These are phyloP conservation scores for Lachnellula subtilissima DNA, from an alignment of 2,329 filamentous ascomycete species.

Conservation along the genomic window DNA sequence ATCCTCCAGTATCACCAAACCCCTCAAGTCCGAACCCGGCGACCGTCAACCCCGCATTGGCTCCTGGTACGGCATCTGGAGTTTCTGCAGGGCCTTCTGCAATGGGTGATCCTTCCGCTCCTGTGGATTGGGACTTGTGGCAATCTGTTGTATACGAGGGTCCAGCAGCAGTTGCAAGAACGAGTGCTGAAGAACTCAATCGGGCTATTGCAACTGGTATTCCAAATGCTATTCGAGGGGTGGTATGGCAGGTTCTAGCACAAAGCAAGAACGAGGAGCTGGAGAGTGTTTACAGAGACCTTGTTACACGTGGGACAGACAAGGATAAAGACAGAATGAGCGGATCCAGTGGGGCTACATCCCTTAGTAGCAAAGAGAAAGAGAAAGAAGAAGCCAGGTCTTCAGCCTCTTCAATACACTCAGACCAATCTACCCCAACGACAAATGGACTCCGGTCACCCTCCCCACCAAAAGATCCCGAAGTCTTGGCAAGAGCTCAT, in stretches of 20 bases:
- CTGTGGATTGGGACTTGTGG: conserved; percentile 99
- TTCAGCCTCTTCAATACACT: conserved; percentile 80
- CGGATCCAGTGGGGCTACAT: conserved; percentile 33
- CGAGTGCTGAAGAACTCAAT: conserved; percentile 85
- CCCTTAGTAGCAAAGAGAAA: conserved; percentile 56
- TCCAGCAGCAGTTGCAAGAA: conserved; percentile 78
- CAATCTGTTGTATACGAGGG: conserved; percentile 94
- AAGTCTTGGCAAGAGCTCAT: conserved; percentile 62
- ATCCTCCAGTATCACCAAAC: conserved; percentile 33
- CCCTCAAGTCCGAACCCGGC: conserved; percentile 48
- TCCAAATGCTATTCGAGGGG: conserved; percentile 90
- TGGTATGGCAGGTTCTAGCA: conserved; percentile 96
- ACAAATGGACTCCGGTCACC: conserved; percentile 50
- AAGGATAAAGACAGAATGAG: conserved; percentile 64
- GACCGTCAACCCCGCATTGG: conserved; percentile 63
- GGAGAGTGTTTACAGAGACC: conserved; percentile 78
- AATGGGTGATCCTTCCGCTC: conserved; percentile 55
- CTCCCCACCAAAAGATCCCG: conserved; percentile 55
- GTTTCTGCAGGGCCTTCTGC: conserved; percentile 71
- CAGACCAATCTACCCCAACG: conserved; percentile 63
- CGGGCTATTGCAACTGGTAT: conserved; percentile 89
- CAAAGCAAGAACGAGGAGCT: conserved; percentile 92
- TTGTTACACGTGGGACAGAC: conserved; percentile 74
- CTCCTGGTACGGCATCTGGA: conserved; percentile 81
- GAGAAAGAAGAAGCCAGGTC: conserved; percentile 67